Conservation (phyloP, 805 yeast species). For the Zygoascus bituminiphila region DNA sequence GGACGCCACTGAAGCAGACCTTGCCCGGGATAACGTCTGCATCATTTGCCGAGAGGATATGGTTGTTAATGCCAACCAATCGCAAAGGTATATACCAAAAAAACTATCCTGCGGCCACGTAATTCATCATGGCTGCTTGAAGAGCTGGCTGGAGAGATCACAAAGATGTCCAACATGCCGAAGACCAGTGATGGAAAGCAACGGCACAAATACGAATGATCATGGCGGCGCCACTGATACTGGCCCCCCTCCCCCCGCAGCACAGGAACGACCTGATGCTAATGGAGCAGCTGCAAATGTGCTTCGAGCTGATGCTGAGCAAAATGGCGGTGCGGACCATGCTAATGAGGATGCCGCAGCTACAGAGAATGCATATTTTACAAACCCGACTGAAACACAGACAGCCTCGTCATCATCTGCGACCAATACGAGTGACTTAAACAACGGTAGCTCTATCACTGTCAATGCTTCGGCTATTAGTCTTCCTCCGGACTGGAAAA, state of each 20-base stretch:
- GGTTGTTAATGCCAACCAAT: conserved; percentile 36
- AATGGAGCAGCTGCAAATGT: neutral
- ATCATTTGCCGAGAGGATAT: conserved; percentile 91
- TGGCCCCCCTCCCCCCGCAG: neutral
- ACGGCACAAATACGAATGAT: neutral
- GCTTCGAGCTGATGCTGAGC: neutral
- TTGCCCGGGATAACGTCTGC: conserved; percentile 57
- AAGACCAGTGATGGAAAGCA: conserved; percentile 25
- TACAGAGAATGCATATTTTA: neutral
- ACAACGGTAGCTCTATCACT: neutral
- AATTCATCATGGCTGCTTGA: conserved; percentile 80
- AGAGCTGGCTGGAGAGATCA: conserved; percentile 87
- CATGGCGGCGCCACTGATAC: neutral
- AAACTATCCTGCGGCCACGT: conserved; percentile 79
- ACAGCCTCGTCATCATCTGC: neutral
- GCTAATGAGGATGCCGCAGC: neutral
- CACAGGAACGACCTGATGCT: neutral
- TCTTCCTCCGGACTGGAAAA: conserved; percentile 4
- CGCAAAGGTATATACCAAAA: conserved; percentile 54
- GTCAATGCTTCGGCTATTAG: neutral
- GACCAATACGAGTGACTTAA: neutral
- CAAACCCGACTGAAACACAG: neutral
- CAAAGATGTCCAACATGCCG: conserved; percentile 93
- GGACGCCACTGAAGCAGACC: conserved; percentile 55
- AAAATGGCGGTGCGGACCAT: neutral